Conservation (phyloP, 129 eudicot genomes). For the Helichrysum umbraculigerum region DNA sequence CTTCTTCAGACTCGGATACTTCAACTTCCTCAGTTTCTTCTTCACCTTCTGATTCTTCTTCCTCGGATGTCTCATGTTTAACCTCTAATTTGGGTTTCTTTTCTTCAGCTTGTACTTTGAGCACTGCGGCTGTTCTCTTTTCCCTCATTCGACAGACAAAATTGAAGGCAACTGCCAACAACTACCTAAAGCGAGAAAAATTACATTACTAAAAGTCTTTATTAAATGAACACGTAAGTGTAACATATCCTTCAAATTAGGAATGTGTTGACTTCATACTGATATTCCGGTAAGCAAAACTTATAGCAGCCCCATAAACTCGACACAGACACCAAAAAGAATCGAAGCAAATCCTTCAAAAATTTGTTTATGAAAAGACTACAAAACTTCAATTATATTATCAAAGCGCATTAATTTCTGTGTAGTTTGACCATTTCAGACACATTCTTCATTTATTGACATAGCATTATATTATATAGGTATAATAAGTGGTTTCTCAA, state of each 20-base stretch:
- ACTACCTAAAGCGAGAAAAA: conserved; percentile 22
- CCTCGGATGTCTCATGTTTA: conserved; percentile 40
- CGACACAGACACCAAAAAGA: background rate
- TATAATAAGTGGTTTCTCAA: background rate
- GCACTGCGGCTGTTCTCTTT: conserved; percentile 37
- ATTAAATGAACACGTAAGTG: background rate
- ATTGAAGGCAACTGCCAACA: conserved; percentile 7
- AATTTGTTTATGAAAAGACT: background rate
- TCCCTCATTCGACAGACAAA: conserved; percentile 34
- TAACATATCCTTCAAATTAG: background rate
- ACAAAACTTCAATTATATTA: background rate
- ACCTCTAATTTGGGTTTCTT: conserved; percentile 33
- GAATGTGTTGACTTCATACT: background rate
- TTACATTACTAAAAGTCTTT: background rate
- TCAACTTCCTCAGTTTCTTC: conserved; percentile 31
- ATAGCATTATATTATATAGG: background rate
- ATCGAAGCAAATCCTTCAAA: background rate
- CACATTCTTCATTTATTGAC: background rate
- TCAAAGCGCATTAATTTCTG: background rate
- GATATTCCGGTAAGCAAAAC: conserved; percentile 14
- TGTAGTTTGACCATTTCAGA: background rate
- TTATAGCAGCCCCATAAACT: background rate
- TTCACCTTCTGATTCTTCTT: conserved; percentile 30
- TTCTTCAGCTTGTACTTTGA: conserved; percentile 34
- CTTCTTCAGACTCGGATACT: conserved; percentile 36